Percentiles rank a stretch among this genome's conserved stretches.
Conservation (phyloP, 805 yeast species). For the Sungouiella thailandica region DNA sequence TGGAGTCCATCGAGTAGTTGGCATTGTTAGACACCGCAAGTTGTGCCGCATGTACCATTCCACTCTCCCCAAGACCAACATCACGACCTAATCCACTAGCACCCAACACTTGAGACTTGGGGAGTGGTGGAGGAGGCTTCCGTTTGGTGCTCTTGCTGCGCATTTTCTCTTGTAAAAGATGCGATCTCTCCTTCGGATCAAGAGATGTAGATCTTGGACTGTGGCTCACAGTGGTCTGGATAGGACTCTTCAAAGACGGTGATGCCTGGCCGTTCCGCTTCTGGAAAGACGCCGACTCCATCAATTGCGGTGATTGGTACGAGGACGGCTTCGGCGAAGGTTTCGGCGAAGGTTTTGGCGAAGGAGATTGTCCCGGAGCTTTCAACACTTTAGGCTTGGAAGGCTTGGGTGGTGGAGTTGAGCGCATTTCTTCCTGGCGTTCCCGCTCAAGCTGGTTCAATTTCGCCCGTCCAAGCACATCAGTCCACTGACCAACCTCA, state of each 20-base stretch:
- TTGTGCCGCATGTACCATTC: slow-evolving; percentile 40
- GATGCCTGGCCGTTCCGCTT: background rate
- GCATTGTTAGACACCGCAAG: slow-evolving; percentile 35
- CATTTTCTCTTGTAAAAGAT: background rate
- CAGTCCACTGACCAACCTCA: slow-evolving; percentile 50
- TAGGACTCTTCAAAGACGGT: background rate
- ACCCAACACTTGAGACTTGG: slow-evolving; percentile 4
- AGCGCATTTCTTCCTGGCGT: slow-evolving; percentile 5
- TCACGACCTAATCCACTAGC: slow-evolving; percentile 6
- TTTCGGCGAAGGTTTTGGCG: background rate
- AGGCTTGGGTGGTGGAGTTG: background rate
- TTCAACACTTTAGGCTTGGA: background rate
- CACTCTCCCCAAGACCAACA: slow-evolving; percentile 18
- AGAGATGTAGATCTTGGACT: too few species aligned
- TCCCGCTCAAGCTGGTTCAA: slow-evolving; percentile 18
- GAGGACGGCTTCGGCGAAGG: slow-evolving; percentile 15
- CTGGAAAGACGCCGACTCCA: background rate
- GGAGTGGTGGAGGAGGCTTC: slow-evolving; percentile 30
- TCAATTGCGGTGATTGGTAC: background rate
- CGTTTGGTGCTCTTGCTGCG: slow-evolving; percentile 7
- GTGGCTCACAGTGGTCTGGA: too few species aligned
- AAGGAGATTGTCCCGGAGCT: too few species aligned
- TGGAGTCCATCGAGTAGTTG: slow-evolving; percentile 16
- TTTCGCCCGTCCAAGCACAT: slow-evolving; percentile 16
- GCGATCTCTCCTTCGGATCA: slow-evolving; percentile 3